Evolutionary conservation across 768 basidiomycete genomes (phyloP).

Genomic region (Coprinopsis strossmayeri): DNA sequence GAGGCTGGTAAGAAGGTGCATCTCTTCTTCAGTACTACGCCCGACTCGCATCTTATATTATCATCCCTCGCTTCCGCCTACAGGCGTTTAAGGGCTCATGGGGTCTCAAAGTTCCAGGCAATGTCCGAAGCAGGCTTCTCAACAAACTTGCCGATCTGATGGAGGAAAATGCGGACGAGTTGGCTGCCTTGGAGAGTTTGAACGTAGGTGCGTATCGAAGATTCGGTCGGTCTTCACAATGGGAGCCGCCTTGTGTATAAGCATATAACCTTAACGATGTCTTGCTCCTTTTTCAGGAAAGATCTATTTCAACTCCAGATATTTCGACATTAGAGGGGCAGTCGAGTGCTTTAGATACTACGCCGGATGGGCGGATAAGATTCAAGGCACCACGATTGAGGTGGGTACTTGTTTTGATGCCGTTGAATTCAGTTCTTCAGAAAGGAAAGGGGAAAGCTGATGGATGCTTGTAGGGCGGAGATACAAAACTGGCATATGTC

Average conservation of each 20-base stretch:
- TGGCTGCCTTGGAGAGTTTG: conserved; percentile 69
- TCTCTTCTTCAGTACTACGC: not conserved
- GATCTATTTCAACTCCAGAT: conserved; percentile 41
- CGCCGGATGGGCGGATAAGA: conserved; percentile 88
- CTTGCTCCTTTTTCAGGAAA: conserved; percentile 49
- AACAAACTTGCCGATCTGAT: conserved; percentile 59
- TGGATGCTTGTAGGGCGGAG: conserved; percentile 14
- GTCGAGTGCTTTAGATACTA: conserved; percentile 66
- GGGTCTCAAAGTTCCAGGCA: conserved; percentile 57
- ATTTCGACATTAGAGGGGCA: conserved; percentile 39
- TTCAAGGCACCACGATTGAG: conserved; percentile 71
- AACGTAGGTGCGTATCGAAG: conserved; percentile 58
- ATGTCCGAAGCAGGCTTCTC: conserved; percentile 47
- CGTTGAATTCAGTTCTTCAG: too few species aligned
- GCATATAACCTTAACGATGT: too few species aligned
- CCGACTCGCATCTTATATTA: not conserved
- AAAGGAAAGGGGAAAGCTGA: too few species aligned
- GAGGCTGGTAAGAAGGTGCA: conserved; percentile 51
- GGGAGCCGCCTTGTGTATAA: too few species aligned
- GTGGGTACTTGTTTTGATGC: conserved; percentile 14
- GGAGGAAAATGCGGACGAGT: conserved; percentile 51
- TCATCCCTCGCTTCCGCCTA: not conserved
- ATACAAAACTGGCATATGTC: conserved; percentile 58
- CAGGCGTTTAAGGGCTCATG: conserved; percentile 49
- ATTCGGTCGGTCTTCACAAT: too few species aligned